Base-by-base conservation (phyloP, 2,329 filamentous ascomycete genomes). In the Pseudogymnoascus pannorum region DNA sequence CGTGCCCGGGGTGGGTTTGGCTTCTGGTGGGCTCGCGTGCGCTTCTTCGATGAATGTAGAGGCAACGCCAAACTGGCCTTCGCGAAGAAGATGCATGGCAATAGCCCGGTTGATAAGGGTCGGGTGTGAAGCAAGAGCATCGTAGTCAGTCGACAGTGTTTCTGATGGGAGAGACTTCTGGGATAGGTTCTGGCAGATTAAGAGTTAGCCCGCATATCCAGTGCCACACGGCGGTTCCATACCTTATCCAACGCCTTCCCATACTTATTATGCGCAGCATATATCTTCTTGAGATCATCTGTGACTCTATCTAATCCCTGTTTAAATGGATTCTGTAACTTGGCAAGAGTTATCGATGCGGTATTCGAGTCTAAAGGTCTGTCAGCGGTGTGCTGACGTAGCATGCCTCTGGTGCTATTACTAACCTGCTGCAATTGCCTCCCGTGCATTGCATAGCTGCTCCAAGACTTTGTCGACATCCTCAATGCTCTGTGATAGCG, bases 51-150 rank as follows among this genome's bases (percentile, higher is more conserved):
- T 84, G 68, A 99, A 97, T 1, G 87, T 91, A 14, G 87, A 86
- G 11, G 93, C 93, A 2, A 96, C 92, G 20, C 81, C 82, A 74
- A 99, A 99, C 71, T 96, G 89, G 57, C 94, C 94, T 76, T 97
- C 93, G 40, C 94, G 89, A 38, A 99, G 82, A 20, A 99, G 82
- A 72, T 99, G 94, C 92, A 97, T 97, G 8, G 90, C 90, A 68
- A 99, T 95, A 5, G 94, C 93, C 61, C 92, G 86, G 75, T 97
- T 95, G 71, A 97, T 91, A 11, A 97, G 80, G 14, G 82, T 79
- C 3, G 88, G 82, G 66, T 95, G 86, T 18, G 87, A 83, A 1
- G 85, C 86, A 73, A 97, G 85, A 33, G 87, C 88, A 74, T 96
- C 91, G 69, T 91, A 87, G 62, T 92, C 89, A 69, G 86, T 88